phyloP scores from a whole-genome alignment of 371 early-diverging fungal species.

The Lichtheimia corymbifera region DNA sequence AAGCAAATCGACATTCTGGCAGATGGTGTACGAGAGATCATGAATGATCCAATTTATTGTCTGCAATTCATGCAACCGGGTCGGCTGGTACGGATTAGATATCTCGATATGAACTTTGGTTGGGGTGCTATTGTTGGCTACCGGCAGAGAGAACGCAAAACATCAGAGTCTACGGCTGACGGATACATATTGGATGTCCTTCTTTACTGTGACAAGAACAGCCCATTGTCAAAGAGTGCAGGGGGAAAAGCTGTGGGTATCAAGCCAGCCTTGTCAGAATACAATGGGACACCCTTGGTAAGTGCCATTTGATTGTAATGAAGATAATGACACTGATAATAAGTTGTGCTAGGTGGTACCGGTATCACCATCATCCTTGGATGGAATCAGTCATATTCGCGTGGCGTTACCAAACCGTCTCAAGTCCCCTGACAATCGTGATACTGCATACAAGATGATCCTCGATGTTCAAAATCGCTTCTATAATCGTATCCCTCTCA shows the following conservation, averaged over 20 bases:
- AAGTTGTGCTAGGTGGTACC: slow-evolving; percentile 63
- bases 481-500: slow-evolving; percentile 70
- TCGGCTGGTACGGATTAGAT: slow-evolving; percentile 75
- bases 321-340: too few species aligned
- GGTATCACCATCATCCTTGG: slow-evolving; percentile 72
- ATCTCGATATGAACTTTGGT: slow-evolving; percentile 82
- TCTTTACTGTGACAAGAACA: slow-evolving; percentile 72
- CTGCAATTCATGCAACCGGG: slow-evolving; percentile 90
- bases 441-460: slow-evolving; percentile 68
- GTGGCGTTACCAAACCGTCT: slow-evolving; percentile 78
- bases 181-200: slow-evolving; percentile 84
- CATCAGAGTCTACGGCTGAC: slow-evolving; percentile 28
- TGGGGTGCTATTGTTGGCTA: slow-evolving; percentile 86
- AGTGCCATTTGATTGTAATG: background rate
- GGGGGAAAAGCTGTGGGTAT: slow-evolving; percentile 58
- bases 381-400: slow-evolving; percentile 78
- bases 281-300: slow-evolving; percentile 64
- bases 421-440: slow-evolving; percentile 46
- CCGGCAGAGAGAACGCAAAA: slow-evolving; percentile 23
- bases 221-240: slow-evolving; percentile 57
- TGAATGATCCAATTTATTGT: slow-evolving; percentile 79
- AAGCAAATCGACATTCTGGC: slow-evolving; percentile 68
- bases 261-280: slow-evolving; percentile 60
- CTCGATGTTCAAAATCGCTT: slow-evolving; percentile 76
- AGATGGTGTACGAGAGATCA: slow-evolving; percentile 71